Base-by-base conservation (phyloP, 2,329 filamentous ascomycete species). In the Colletotrichum viniferum region DNA sequence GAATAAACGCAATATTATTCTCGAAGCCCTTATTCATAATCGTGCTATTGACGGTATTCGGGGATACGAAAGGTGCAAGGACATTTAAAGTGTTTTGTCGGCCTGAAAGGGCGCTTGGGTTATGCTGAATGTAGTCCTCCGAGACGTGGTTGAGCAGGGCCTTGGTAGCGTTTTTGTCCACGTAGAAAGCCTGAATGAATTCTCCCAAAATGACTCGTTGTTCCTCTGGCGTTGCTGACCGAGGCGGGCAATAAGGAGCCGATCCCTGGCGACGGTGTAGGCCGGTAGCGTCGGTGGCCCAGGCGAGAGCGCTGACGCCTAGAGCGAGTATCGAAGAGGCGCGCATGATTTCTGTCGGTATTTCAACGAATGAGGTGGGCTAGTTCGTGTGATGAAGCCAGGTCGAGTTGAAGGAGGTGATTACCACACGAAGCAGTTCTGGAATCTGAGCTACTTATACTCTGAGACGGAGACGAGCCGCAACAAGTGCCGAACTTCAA, bases 51-150 rank as follows among this genome's bases (percentile, higher is more conserved):
- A 74, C 66, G 21, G 58, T 58, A 6, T 26, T 63, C 34, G 72
- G 72, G 13, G 72, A 74, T 5, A 70, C 9, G 34, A 71, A 71
- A 3, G 74, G 66, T 12, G 16, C 61, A 16, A 76, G 61, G 8
- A 52, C 71, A 28, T 32, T 13, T n/a, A 68, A 43, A 2, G 72
- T n/a, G 30, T 71, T 74, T 6, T 71, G 18, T 7, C 71, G 71
- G 9, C 74, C 71, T 9, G 74, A 75, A 8, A 74, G 67, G 3
- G 68, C 68, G 43, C 36, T 48, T 6, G 77, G 76, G 48, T 77
- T 78, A 68, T 78, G 76, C 34, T 77, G 77, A 18, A 77, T 76
- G 56, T 77, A 76, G 34, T 65, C 61, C 14, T 77, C 70, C 32
- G 48, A 26, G 4, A 77, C 38, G 71, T 70, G 65, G 38, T 76